A percentile compares a stretch with the other conserved stretches of the same genome.
phyloP scores from a whole-genome alignment of 129 eudicot genomes.

The Silybum marianum region DNA sequence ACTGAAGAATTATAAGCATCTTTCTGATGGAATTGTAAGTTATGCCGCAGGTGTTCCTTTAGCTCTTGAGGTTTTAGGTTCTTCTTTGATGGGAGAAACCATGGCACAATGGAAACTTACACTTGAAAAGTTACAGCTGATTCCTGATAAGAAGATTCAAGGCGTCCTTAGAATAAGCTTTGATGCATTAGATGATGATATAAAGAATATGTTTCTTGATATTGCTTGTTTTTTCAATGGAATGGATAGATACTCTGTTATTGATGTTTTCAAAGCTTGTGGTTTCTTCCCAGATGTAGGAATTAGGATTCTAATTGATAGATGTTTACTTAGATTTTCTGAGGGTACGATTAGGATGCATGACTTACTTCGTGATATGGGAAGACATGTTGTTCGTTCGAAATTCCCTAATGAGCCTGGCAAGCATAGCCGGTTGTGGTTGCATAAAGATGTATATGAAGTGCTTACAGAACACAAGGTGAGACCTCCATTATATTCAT shows the following conservation, averaged over 20 bases:
- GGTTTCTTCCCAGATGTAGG: conserved; percentile 27
- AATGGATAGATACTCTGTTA: background rate
- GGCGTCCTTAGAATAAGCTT: conserved; percentile 24
- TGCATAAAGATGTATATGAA: conserved; percentile 17
- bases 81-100: conserved; percentile 5
- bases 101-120: conserved; percentile 18
- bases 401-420: conserved; percentile 15
- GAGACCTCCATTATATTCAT: background rate
- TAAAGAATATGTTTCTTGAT: conserved; percentile 31
- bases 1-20: background rate
- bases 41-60: conserved; percentile 30
- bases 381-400: conserved; percentile 28
- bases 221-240: conserved; percentile 40
- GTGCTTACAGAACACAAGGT: conserved; percentile 31
- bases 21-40: background rate
- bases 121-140: background rate
- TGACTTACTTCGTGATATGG: conserved; percentile 35
- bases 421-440: conserved; percentile 35
- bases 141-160: conserved; percentile 14
- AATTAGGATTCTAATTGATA: conserved; percentile 12
- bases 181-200: conserved; percentile 20
- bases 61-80: conserved; percentile 28
- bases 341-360: conserved; percentile 28
- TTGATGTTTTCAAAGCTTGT: conserved; percentile 15
- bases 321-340: background rate